phyloP scores from a whole-genome alignment of 345 rosid species.

The Arabidopsis arenosa region DNA sequence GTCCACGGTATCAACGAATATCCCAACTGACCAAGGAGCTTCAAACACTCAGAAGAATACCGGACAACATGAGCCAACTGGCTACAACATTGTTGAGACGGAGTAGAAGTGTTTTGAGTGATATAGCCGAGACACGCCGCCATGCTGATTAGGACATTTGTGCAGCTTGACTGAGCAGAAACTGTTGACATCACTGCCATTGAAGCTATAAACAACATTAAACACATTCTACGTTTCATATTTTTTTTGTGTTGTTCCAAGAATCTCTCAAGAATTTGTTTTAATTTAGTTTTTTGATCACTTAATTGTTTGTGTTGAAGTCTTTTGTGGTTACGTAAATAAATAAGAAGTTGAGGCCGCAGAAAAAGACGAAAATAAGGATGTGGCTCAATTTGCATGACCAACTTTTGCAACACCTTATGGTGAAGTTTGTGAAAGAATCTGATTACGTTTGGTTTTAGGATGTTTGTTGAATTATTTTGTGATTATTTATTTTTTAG shows the following conservation, averaged over 20 bases:
- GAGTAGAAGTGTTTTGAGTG: slow-evolving; percentile 65
- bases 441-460: background rate
- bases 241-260: slow-evolving; percentile 14
- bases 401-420: slow-evolving; percentile 45
- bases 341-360: slow-evolving; percentile 21
- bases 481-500: no score
- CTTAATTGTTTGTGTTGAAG: slow-evolving; percentile 30
- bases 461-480: no score
- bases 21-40: slow-evolving; percentile 67
- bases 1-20: slow-evolving; percentile 58
- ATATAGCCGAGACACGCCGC: slow-evolving; percentile 76
- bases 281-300: slow-evolving; percentile 10
- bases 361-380: slow-evolving; percentile 37
- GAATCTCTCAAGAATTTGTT: slow-evolving; percentile 25
- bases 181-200: slow-evolving; percentile 48
- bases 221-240: slow-evolving; percentile 36
- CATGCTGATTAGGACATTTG: slow-evolving; percentile 61
- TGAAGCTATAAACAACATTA: slow-evolving; percentile 41
- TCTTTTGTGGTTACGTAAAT: slow-evolving; percentile 31
- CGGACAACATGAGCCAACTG: slow-evolving; percentile 71
- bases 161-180: slow-evolving; percentile 66
- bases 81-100: slow-evolving; percentile 71
- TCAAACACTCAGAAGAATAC: slow-evolving; percentile 68
- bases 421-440: slow-evolving; percentile 4
- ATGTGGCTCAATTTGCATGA: slow-evolving; percentile 46